Base-by-base conservation (phyloP, 345 rosid species). In the Salix viminalis region DNA sequence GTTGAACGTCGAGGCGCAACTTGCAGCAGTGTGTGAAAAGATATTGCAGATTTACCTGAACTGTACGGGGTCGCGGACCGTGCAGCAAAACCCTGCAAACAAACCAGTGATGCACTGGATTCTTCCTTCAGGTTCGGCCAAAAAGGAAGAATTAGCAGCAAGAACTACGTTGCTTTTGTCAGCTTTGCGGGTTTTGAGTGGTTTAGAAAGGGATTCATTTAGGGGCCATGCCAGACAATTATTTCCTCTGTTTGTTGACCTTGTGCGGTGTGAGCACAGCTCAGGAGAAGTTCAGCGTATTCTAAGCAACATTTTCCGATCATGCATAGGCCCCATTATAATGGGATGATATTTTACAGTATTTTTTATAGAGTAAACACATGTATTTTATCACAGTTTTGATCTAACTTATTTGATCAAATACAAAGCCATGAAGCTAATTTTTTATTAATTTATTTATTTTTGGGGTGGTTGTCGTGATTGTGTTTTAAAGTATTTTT, bases 301-400 rank as follows among this genome's bases (percentile, higher is more conserved):
- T 73, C 83, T 95, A 42, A 86, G 91, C 79, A 83, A 86, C 76
- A 82, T 93, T 80, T 92, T 94, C 78, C 85, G 76, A 74, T 88
- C 94, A 65, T 94, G 97, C 85, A 91, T 94, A 86, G 97, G 97
- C 64, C 94, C 97, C 68, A 79, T 90, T 65, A 70, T 90, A 76
- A 75, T 88, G 85, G 64, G 75, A 50, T 86, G 79, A 84, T 48
- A 48, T 36, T 48, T 69, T 36, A 26, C 5, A 14, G 65, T 13
- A 11, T 2, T 67, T 2, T 39, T 7, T 28, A 54, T 64, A 50
- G 18, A 24, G 32, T 16, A n/a, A 50, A 73, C 52, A 39, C 65
- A 42, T 48, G 71, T 64, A 73, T 42, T 21, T 18, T 28, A 42
- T 73, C 72, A 67, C 85, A 82, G 81, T 84, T 84, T 84, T 84